phyloP scores from a whole-genome alignment of 352 stramenopile species.

The Phytophthora citricola region DNA sequence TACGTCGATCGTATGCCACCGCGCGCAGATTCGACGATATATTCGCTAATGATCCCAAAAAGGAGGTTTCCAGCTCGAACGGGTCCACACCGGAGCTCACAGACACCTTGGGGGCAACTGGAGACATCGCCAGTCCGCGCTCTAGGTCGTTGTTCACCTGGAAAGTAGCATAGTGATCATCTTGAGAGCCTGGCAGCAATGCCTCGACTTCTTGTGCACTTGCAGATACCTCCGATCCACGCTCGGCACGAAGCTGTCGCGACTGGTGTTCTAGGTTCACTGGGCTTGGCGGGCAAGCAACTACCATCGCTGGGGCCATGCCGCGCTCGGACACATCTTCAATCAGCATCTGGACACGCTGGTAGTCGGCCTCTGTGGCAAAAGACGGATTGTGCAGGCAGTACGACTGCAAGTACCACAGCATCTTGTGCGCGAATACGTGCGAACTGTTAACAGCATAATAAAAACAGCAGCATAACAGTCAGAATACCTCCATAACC shows the following conservation, averaged over 20 bases:
- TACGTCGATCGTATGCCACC: conserved; percentile 62
- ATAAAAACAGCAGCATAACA: neutral
- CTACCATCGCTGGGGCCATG: conserved; percentile 44
- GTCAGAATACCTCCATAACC: neutral
- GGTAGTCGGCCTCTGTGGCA: conserved; percentile 53
- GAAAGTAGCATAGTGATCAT: conserved; percentile 81
- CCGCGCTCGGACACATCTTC: conserved; percentile 77
- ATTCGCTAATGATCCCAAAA: conserved; percentile 73
- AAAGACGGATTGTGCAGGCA: conserved; percentile 72
- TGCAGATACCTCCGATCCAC: conserved; percentile 28
- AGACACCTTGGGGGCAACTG: conserved; percentile 13
- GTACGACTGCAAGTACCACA: conserved; percentile 87
- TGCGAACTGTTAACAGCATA: conserved; percentile 55
- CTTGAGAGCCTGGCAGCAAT: conserved; percentile 51
- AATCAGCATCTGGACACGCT: conserved; percentile 82
- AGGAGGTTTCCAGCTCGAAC: conserved; percentile 75
- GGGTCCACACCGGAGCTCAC: conserved; percentile 40
- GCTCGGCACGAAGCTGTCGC: conserved; percentile 28
- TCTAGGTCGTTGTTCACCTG: conserved; percentile 58
- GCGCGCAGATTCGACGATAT: conserved; percentile 78
- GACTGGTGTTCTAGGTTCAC: conserved; percentile 25
- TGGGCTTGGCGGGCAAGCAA: conserved; percentile 45
- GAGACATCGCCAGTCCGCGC: conserved; percentile 29
- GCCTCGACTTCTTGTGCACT: conserved; percentile 59
- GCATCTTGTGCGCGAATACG: conserved; percentile 86